Conservation (phyloP, 2,329 filamentous ascomycete genomes). For the Albifimbria verrucaria region DNA sequence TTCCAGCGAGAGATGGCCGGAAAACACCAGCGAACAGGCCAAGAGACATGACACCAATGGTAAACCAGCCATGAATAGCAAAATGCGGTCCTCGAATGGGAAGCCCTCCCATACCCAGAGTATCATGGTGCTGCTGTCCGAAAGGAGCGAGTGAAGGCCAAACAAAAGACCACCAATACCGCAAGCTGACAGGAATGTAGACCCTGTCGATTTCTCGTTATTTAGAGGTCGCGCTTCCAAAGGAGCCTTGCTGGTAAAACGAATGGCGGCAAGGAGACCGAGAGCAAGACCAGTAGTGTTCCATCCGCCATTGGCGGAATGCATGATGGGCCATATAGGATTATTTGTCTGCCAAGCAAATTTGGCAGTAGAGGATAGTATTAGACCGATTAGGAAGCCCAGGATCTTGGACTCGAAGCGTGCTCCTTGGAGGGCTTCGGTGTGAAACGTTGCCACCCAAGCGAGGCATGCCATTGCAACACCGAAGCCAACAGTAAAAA, state of each 20-base stretch:
- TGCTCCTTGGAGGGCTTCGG: slow-evolving; percentile 69
- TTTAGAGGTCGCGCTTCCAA: slow-evolving; percentile 34
- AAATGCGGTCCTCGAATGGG: slow-evolving; percentile 85
- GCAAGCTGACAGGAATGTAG: slow-evolving; percentile 66
- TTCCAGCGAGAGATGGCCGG: slow-evolving; percentile 65
- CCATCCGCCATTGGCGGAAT: slow-evolving; percentile 85
- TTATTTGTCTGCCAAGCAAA: slow-evolving; percentile 95
- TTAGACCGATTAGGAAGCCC: slow-evolving; percentile 76
- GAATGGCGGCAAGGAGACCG: slow-evolving; percentile 70
- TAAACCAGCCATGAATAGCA: slow-evolving; percentile 85
- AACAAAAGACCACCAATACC: slow-evolving; percentile 85
- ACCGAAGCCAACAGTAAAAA: slow-evolving; percentile 78
- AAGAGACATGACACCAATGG: slow-evolving; percentile 79
- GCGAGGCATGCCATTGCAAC: slow-evolving; percentile 77
- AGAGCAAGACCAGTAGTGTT: slow-evolving; percentile 79
- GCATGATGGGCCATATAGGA: slow-evolving; percentile 93
- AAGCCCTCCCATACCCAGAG: slow-evolving; percentile 98
- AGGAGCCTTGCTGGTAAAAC: slow-evolving; percentile 68
- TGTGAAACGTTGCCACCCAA: slow-evolving; percentile 79
- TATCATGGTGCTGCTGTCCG: slow-evolving; percentile 98
- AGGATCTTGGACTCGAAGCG: slow-evolving; percentile 79
- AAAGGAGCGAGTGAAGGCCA: slow-evolving; percentile 84
- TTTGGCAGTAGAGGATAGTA: slow-evolving; percentile 84
- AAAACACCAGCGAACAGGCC: slow-evolving; percentile 76
- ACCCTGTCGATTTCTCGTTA: slow-evolving; percentile 52